These are phyloP conservation scores for Saturnispora bothae DNA, from an alignment of 805 yeast genomes.

Conservation along the genomic window DNA sequence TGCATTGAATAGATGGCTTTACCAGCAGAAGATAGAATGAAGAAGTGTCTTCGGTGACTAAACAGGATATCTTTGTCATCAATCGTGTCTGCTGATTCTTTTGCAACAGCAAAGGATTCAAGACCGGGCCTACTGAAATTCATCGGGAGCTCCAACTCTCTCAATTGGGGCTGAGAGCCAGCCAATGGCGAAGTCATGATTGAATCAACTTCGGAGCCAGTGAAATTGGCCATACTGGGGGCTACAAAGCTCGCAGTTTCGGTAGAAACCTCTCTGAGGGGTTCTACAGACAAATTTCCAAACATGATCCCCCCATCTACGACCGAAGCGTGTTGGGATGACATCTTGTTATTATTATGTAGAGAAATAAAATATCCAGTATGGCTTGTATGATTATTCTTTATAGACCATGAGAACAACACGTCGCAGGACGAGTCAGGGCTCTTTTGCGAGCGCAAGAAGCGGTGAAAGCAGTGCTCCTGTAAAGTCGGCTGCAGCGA, in stretches of 20 bases:
- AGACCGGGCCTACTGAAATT: conserved; percentile 6
- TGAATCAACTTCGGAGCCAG: conserved; percentile 7
- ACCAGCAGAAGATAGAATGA: conserved; percentile 74
- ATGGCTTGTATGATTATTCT: no score
- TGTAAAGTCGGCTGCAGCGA: no score
- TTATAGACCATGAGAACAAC: no score
- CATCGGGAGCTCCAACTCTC: background rate
- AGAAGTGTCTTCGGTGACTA: conserved; percentile 51
- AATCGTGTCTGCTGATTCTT: conserved; percentile 22
- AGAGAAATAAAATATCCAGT: no score
- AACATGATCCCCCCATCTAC: conserved; percentile 11
- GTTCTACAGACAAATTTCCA: conserved; percentile 7
- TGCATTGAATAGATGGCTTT: conserved; percentile 77
- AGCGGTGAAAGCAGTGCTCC: no score
- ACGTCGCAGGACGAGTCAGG: no score
- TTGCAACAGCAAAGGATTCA: conserved; percentile 13
- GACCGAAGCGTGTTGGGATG: conserved; percentile 4
- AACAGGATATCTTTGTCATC: conserved; percentile 25
- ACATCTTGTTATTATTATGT: no score
- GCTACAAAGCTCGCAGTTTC: conserved; percentile 9
- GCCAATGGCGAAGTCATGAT: background rate
- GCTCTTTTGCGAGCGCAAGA: no score
- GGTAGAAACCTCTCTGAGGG: conserved; percentile 7
- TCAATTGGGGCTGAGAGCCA: background rate
- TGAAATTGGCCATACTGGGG: background rate